Conservation (phyloP, 345 rosid species). For the Camelina sativa region DNA sequence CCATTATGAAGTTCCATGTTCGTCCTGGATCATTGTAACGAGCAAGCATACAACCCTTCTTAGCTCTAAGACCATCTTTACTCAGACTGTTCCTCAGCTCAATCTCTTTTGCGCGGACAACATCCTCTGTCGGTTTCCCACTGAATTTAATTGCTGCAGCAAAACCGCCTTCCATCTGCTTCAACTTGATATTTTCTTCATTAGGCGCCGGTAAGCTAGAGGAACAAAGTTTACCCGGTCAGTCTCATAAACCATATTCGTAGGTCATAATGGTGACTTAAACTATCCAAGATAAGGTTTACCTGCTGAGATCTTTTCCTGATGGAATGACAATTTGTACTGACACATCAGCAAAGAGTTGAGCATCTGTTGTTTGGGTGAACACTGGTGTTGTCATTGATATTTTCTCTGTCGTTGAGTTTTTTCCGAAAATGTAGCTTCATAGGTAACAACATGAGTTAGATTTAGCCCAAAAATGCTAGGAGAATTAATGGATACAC, state of each 20-base stretch:
- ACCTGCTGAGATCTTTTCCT: conserved; percentile 73
- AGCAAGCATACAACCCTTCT: conserved; percentile 74
- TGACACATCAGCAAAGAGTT: conserved; percentile 61
- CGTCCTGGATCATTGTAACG: conserved; percentile 92
- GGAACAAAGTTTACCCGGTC: neutral
- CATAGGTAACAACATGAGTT: neutral
- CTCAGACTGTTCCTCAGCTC: conserved; percentile 58
- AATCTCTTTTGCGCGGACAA: conserved; percentile 61
- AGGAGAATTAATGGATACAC: neutral
- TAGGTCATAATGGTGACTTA: neutral
- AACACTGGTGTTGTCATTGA: conserved; percentile 82
- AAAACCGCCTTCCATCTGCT: conserved; percentile 71
- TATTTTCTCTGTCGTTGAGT: conserved; percentile 64
- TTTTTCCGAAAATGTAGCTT: conserved; percentile 84
- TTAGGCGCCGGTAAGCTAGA: conserved; percentile 75
- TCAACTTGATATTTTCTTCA: conserved; percentile 62
- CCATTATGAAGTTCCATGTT: conserved; percentile 77
- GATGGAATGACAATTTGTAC: conserved; percentile 81
- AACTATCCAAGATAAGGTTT: conserved; percentile 20
- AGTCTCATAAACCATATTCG: neutral
- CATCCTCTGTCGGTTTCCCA: conserved; percentile 77
- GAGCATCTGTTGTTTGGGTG: conserved; percentile 64
- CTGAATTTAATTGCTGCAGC: conserved; percentile 83
- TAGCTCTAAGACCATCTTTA: conserved; percentile 69
- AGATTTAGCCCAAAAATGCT: neutral